Base-by-base conservation (phyloP, 2,329 filamentous ascomycete genomes). In the Sordariomycetes sp. region DNA sequence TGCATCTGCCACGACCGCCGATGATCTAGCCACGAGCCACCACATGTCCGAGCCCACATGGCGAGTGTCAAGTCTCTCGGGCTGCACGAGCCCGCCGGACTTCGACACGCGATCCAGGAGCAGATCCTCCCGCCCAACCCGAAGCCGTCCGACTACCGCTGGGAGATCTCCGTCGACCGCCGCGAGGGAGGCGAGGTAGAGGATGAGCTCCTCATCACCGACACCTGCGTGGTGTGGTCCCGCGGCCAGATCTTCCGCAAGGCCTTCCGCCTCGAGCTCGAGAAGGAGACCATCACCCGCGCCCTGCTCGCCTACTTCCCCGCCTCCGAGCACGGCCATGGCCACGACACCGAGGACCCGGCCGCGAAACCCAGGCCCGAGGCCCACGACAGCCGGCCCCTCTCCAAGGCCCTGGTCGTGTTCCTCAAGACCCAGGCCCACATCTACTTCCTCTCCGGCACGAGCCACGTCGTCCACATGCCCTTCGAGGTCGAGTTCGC, bases 401-500 rank as follows among this genome's bases (percentile, higher is more conserved):
- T 82, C 25, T 80, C 81, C 50, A 80, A 86, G 66, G 91, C 93
- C 4, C 74, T 99, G 61, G 90, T 97, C 8, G 88, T 99, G 55
- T 88, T 97, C 64, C 82, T 99, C 63, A 92, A 89, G 72, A 92
- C 90, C 0, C 93, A 97, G 68, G 91, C 90, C 24, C 93, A 97
- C 68, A 84, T 99, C 63, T 95, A 92, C 76, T 97, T 95, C 69
- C 80, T 97, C 43, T 83, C 88, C 1, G 93, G 93, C 22, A 86
- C 90, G 37, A 94, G 83, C 67, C 89, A 99, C 78, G 83, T 96
- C 60, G 80, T 97, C 54, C 90, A 96, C 69, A 83, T 99, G 67
- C 93, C 93, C 1, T 99, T 99, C 67, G 92, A 97, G 72, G 88
- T 97, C 50, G 90, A 96, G 68, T 84, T 84, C 57, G 91, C 89